A percentile compares a stretch with the other conserved stretches of the same genome.
phyloP scores from a whole-genome alignment of 139 green algal species.

The Gonium pectorale region DNA sequence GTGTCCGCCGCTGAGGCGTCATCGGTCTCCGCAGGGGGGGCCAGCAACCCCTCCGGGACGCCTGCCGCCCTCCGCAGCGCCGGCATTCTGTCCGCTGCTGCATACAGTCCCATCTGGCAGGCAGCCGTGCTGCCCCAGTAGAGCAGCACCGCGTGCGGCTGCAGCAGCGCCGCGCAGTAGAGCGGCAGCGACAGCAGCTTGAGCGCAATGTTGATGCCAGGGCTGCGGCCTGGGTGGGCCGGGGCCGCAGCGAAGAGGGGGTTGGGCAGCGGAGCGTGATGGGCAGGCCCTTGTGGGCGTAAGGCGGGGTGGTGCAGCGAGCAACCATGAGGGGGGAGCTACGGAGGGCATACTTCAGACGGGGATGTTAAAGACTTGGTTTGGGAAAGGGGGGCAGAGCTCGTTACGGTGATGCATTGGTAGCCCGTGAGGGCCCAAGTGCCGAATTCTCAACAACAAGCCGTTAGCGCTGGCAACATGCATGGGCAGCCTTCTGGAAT shows the following conservation, averaged over 20 bases:
- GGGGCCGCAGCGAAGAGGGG: background rate
- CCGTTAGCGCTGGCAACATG: no score
- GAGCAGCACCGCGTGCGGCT: constrained; percentile 48
- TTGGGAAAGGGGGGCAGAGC: no score
- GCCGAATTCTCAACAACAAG: no score
- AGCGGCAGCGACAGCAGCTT: constrained; percentile 36
- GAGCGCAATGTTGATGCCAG: constrained; percentile 32
- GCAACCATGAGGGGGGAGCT: no score
- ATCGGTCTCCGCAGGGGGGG: background rate
- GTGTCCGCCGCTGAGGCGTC: background rate
- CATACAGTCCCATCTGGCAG: constrained; percentile 4
- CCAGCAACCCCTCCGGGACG: background rate
- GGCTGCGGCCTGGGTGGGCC: background rate
- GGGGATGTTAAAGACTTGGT: no score
- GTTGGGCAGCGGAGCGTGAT: no score
- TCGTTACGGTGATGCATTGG: no score
- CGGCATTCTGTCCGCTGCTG: background rate
- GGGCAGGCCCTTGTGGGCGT: no score
- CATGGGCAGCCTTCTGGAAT: no score
- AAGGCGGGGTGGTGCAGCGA: no score
- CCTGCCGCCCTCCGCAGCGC: background rate
- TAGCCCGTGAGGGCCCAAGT: no score
- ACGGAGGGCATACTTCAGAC: no score
- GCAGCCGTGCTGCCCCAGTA: constrained; percentile 25
- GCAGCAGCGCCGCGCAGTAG: constrained; percentile 34